These are phyloP conservation scores for Penicillium diatomitis DNA, from an alignment of 495 filamentous ascomycete species.

Conservation along the genomic window DNA sequence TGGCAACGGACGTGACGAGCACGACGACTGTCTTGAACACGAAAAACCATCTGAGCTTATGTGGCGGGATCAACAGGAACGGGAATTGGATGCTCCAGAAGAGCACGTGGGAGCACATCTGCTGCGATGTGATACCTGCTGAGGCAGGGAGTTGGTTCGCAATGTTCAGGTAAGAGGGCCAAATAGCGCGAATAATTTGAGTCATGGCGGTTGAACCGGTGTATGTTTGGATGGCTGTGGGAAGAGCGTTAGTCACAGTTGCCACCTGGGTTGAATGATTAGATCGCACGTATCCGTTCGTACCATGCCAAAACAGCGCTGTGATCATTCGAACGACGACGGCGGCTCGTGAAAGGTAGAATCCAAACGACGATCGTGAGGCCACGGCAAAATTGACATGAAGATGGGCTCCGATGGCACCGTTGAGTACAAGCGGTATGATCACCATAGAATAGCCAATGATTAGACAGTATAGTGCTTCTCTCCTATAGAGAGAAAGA, in stretches of 20 bases:
- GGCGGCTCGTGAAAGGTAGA: slow-evolving; percentile 41
- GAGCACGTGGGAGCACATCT: slow-evolving; percentile 40
- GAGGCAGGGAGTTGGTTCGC: slow-evolving; percentile 37
- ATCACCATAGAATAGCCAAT: slow-evolving; percentile 28
- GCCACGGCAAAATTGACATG: slow-evolving; percentile 37
- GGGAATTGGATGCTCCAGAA: slow-evolving; percentile 39
- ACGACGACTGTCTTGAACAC: slow-evolving; percentile 47
- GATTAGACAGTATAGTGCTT: background rate
- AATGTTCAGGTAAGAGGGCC: slow-evolving; percentile 45
- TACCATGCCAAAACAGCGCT: slow-evolving; percentile 14
- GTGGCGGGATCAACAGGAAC: slow-evolving; percentile 43
- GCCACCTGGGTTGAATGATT: slow-evolving; percentile 44
- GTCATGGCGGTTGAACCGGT: background rate
- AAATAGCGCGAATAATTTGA: slow-evolving; percentile 30
- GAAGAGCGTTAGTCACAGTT: slow-evolving; percentile 34
- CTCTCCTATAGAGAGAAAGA: background rate
- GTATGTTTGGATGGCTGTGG: background rate
- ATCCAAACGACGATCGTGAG: slow-evolving; percentile 33
- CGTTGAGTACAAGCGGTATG: slow-evolving; percentile 40
- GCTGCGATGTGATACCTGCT: slow-evolving; percentile 38
- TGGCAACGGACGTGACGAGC: slow-evolving; percentile 24
- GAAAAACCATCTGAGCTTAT: slow-evolving; percentile 49
- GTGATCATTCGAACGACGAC: slow-evolving; percentile 16
- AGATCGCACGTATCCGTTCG: slow-evolving; percentile 24
- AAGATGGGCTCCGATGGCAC: slow-evolving; percentile 34